Conservation (phyloP, 441 rosid species). For the Eruca vesicaria region DNA sequence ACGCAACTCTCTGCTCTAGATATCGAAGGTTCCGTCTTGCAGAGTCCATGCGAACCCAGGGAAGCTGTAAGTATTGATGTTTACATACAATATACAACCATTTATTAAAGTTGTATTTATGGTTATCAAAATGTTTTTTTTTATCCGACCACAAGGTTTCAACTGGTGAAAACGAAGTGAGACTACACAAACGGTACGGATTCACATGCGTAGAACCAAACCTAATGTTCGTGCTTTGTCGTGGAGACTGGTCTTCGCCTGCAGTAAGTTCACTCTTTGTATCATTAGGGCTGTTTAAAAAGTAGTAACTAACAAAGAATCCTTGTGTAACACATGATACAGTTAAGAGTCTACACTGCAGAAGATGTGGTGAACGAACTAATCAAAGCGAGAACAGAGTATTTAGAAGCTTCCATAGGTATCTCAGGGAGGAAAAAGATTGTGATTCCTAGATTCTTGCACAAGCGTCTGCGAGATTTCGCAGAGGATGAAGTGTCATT, state of each 20-base stretch:
- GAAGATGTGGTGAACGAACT: slow-evolving; percentile 70
- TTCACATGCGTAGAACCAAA: slow-evolving; percentile 84
- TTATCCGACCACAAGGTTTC: background rate
- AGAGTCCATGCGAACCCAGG: slow-evolving; percentile 63
- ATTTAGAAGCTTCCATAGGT: slow-evolving; percentile 79
- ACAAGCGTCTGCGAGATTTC: slow-evolving; percentile 75
- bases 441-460: slow-evolving; percentile 67
- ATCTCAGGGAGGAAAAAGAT: slow-evolving; percentile 76
- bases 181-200: slow-evolving; percentile 54
- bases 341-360: slow-evolving; percentile 76
- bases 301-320: background rate
- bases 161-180: background rate
- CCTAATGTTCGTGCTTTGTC: slow-evolving; percentile 83
- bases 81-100: background rate
- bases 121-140: background rate
- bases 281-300: background rate
- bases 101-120: background rate
- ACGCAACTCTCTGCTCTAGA: slow-evolving; percentile 79
- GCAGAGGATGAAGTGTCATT: slow-evolving; percentile 78
- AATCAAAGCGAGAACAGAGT: slow-evolving; percentile 71
- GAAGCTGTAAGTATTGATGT: slow-evolving; percentile 49
- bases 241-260: slow-evolving; percentile 76
- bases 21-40: slow-evolving; percentile 82
- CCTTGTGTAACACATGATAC: background rate
- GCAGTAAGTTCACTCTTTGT: slow-evolving; percentile 29